These are phyloP conservation scores for Chenopodium formosanum DNA, from an alignment of 148 eudicot species.

Conservation along the genomic window DNA sequence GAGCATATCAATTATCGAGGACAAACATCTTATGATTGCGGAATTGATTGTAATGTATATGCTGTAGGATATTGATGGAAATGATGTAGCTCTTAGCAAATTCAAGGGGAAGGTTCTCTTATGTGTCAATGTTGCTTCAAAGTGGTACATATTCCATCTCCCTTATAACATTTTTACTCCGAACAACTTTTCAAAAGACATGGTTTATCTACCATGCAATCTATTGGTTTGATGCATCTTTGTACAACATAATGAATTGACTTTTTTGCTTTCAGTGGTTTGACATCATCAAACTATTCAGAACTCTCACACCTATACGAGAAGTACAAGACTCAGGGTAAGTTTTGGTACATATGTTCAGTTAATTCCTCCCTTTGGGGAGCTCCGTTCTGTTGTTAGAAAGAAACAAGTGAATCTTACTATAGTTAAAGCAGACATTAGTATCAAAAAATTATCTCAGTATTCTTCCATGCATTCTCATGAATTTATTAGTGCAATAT, in stretches of 20 bases:
- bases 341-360: conserved; percentile 9
- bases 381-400: background rate
- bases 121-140: conserved; percentile 92
- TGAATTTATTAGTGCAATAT: background rate
- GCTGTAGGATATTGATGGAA: conserved; percentile 79
- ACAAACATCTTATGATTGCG: background rate
- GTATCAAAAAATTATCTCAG: background rate
- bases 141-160: conserved; percentile 48
- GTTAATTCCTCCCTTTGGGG: background rate
- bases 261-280: conserved; percentile 57
- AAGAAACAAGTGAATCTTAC: background rate
- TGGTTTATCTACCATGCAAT: background rate
- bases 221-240: background rate
- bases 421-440: background rate
- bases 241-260: conserved; percentile 15
- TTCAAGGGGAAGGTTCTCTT: conserved; percentile 80
- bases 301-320: conserved; percentile 83
- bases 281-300: conserved; percentile 81
- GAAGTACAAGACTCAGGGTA: conserved; percentile 86
- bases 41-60: conserved; percentile 19
- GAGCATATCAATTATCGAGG: background rate
- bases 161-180: background rate
- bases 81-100: conserved; percentile 68
- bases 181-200: background rate
- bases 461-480: background rate